Base-by-base conservation (phyloP, 108 stramenopile species). In the Pseudonitzschia multiseries region DNA sequence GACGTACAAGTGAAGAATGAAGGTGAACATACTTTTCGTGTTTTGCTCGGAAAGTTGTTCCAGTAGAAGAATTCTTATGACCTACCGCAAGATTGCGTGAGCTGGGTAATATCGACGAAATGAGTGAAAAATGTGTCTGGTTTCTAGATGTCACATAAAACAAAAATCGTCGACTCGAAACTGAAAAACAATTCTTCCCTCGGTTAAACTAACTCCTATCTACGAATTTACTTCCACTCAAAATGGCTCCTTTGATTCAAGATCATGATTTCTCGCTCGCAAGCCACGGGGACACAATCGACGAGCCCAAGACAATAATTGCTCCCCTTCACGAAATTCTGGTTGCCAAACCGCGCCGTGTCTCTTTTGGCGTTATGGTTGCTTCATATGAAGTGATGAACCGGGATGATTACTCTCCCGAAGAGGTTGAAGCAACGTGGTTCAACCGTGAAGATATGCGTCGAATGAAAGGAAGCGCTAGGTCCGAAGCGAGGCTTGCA, bases 281-380 rank as follows among this genome's bases (percentile, higher is more conserved):
- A 48, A 56, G 54, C 20, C 54, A 56, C 10, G 54, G 24, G 17
- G 22, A 56, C 54, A 12, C 20, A 2, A 26, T 56, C 26, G 54
- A 26, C 1, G 22, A 26, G 4, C 46, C 46, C 9, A 56, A 56
- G 24, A 26, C 54, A 26, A 9, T 56, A 10, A 26, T 26, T 24
- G 54, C 54, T 10, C 54, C 54, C 2, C 54, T 56, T 56, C 54
- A 56, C 24, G 85, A 86, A 89, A 86, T 79, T 82, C 82, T 79
- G 84, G 81, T 83, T 86, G 86, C 31, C 15, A 63, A 1, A 33
- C 15, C 53, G 13, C 68, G 68, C 57, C 21, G 61, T 52, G 75
- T 76, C 21, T 51, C 60, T 52, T 76, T 76, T 40, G 46, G 44
- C 48, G 61, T 29, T 26, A n/a, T 57, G 36, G 60, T 63, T 21